phyloP scores from a whole-genome alignment of 352 stramenopile genomes.

The Globisporangium polare region DNA sequence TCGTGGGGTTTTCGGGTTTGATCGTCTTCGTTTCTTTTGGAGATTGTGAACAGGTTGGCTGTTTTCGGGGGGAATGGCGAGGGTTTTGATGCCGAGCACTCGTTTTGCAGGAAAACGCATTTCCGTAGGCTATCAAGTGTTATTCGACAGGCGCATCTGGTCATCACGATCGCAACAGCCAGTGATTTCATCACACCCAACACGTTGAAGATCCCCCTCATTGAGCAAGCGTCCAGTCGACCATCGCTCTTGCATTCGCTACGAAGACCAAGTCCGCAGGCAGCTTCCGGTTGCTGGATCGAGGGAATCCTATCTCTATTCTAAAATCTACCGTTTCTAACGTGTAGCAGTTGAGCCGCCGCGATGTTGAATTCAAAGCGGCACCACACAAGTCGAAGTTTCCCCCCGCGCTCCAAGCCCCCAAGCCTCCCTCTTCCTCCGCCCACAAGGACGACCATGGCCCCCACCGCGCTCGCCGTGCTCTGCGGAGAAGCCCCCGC shows the following conservation, averaged over 20 bases:
- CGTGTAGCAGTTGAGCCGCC: constrained; percentile 17
- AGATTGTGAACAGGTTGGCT: too few relatives aligned
- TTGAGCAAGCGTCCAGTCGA: background rate
- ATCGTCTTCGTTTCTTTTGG: too few relatives aligned
- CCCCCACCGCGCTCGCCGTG: constrained; percentile 55
- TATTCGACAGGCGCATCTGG: too few relatives aligned
- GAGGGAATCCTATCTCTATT: constrained; percentile 9
- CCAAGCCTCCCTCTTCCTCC: background rate
- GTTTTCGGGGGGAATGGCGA: too few relatives aligned
- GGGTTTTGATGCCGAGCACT: too few relatives aligned
- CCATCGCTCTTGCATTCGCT: background rate
- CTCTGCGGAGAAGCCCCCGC: constrained; percentile 51
- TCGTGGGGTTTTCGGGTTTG: too few relatives aligned
- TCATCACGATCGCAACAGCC: constrained; percentile 1
- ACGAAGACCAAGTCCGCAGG: background rate
- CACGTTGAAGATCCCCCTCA: constrained; percentile 17
- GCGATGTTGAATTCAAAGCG: background rate
- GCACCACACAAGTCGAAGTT: constrained; percentile 17
- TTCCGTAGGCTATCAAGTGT: too few relatives aligned
- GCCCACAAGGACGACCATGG: constrained; percentile 19
- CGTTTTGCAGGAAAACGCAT: too few relatives aligned
- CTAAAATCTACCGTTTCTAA: constrained; percentile 19
- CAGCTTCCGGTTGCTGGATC: background rate
- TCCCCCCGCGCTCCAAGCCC: background rate
- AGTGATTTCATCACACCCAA: constrained; percentile 16